phyloP scores from a whole-genome alignment of 306 rosid species.

The Cucurbita argyrosperma region DNA sequence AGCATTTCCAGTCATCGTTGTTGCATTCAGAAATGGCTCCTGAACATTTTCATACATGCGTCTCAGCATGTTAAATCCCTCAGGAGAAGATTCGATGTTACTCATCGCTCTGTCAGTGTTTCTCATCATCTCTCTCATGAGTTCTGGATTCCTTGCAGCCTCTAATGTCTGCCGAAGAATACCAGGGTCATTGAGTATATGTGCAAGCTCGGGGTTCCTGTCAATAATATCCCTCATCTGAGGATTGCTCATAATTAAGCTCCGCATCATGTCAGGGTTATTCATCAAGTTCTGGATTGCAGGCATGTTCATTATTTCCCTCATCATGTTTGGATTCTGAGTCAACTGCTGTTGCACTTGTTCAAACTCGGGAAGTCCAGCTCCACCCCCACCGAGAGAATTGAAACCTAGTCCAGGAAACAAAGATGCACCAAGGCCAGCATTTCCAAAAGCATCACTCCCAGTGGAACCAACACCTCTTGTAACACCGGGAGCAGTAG shows the following conservation, averaged over 20 bases:
- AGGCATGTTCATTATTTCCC: conserved; percentile 54
- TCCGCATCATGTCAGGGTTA: conserved; percentile 45
- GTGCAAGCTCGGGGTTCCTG: conserved; percentile 51
- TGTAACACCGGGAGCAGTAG: conserved; percentile 28
- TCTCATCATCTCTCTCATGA: conserved; percentile 67
- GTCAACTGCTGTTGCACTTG: conserved; percentile 53
- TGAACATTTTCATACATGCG: conserved; percentile 64
- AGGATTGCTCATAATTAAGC: conserved; percentile 47
- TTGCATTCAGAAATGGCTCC: conserved; percentile 53
- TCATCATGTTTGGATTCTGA: conserved; percentile 53
- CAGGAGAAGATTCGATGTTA: conserved; percentile 54
- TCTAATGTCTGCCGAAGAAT: conserved; percentile 50
- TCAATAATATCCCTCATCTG: conserved; percentile 53
- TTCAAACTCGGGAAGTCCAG: conserved; percentile 39
- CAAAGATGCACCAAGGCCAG: conserved; percentile 26
- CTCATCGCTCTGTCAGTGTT: conserved; percentile 65
- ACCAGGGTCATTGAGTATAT: conserved; percentile 46
- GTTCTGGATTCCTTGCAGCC: conserved; percentile 59
- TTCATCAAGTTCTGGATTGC: conserved; percentile 54
- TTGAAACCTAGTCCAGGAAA: conserved; percentile 41
- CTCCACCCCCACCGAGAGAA: conserved; percentile 18
- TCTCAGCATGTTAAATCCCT: conserved; percentile 60
- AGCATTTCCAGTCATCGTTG: conserved; percentile 35
- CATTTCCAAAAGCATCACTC: conserved; percentile 23
- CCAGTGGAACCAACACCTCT: conserved; percentile 48